Percentiles rank a stretch among this genome's conserved stretches.
Conservation (phyloP, 176 grass and related monocot species). For the Stipa capillata region DNA sequence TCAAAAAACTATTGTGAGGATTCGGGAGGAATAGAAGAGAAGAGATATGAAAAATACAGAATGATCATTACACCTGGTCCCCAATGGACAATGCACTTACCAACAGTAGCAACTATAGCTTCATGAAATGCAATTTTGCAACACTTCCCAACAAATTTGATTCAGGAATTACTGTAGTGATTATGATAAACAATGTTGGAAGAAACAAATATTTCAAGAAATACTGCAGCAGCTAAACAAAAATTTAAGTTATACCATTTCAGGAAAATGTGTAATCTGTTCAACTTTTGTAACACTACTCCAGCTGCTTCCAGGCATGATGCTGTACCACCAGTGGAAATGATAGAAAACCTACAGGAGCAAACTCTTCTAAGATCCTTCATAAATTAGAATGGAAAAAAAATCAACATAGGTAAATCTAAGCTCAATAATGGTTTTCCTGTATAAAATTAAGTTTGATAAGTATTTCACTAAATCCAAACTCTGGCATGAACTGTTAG, state of each 20-base stretch:
- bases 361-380: not conserved
- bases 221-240: not conserved
- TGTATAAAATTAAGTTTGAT: not conserved
- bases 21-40: not conserved
- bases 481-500: not conserved
- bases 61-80: not conserved
- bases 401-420: not conserved
- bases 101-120: not conserved
- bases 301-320: constrained; percentile 78
- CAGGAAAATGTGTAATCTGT: constrained; percentile 74
- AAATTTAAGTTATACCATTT: constrained; percentile 62
- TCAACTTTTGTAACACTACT: constrained; percentile 73
- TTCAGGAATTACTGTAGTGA: not conserved
- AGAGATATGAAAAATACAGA: not conserved
- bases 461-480: not conserved
- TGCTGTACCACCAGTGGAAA: constrained; percentile 88
- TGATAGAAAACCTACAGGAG: constrained; percentile 65
- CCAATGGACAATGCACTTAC: not conserved
- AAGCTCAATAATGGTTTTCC: not conserved
- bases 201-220: not conserved
- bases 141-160: not conserved
- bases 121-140: not conserved
- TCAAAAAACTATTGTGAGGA: not conserved
- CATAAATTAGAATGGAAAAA: not conserved
- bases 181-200: not conserved